Base-by-base conservation (phyloP, 2,329 filamentous ascomycete species). In the Karstenula rhodostoma region DNA sequence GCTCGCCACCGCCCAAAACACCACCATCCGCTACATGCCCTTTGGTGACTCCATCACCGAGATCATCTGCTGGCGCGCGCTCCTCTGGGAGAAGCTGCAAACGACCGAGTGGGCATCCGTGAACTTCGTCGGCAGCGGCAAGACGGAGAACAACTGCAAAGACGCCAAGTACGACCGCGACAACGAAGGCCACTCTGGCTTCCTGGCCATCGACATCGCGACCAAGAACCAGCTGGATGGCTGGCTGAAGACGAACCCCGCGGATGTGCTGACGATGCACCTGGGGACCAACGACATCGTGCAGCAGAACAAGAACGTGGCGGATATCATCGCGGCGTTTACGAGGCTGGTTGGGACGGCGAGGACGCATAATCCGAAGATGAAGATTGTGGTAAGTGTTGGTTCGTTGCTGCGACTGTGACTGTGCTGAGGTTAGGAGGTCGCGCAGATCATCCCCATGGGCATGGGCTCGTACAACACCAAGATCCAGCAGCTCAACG, bases 261-360 rank as follows among this genome's bases (percentile, higher is more conserved):
- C 80, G 2, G 79, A 82, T 63, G 76, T 82, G 27, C 77, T 82
- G 57, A 81, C 78, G 10, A 81, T 82, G 79, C 80, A 82, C 65
- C 62, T 82, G 2, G 79, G 80, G 19, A 82, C 80, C 44, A 82
- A 82, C 62, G 80, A 82, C 59, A 70, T 74, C 46, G 78, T 79
- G 52, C 77, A 79, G 70, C 73, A 79, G 67, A 78, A 73, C 63
- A 79, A 78, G 71, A 66, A 70, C 3, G 66, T 71, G 0, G 59
- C 63, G 33, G 73, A 80, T 42, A 80, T 81, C 56, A 75, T 81
- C 25, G 68, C 74, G 12, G 79, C 80, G 8, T 81, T 80, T 61
- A 77, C 76, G 6, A 81, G 73, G 22, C 61, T 81, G 1, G 69
- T 82, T 0, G 66, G 67, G 0, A 70, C 71, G 2, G 82, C 82